Evolutionary conservation across 768 basidiomycete species (phyloP), one percentile per base, ranked within the genome.

Genomic region (Dioszegia aurantiaca): DNA sequence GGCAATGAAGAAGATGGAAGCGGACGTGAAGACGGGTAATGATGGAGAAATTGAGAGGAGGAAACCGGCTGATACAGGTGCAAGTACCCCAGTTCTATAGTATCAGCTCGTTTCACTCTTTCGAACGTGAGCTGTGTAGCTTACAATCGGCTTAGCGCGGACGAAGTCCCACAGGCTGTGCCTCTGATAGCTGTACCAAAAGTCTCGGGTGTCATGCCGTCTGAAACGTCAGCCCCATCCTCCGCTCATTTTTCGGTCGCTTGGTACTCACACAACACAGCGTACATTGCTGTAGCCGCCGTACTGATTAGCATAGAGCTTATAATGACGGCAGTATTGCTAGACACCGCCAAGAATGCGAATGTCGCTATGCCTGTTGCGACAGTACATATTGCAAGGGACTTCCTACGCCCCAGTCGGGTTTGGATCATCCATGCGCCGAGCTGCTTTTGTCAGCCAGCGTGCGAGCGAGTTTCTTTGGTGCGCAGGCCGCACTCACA

Each of bases 221-320:
- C 75, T 76, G 47, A 2, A 9, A 19, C 24, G 21, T 26, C 43
- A 57, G 43, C 26, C 23, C 55, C n/a, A n/a, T n/a, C n/a, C n/a
- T n/a, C n/a, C n/a, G n/a, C n/a, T n/a, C n/a, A n/a, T n/a, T n/a
- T n/a, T n/a, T n/a, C n/a, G n/a, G n/a, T n/a, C n/a, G n/a, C n/a
- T n/a, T n/a, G n/a, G n/a, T n/a, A 70, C 75, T 64, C 41, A 74
- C 75, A 76, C 9, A 76, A 55, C 3, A 76, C 72, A 23, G 75
- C 75, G 56, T 76, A 76, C 75, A 76, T 76, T 1, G 73, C 73
- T 11, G 73, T 73, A 4, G 71, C 75, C 24, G 75, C 71, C n/a
- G 59, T 55, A 11, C 67, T 63, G 37, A 76, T 70, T 4, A 73
- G 26, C 70, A 72, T 74, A 1, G 73, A 71, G 45, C 69, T 69